phyloP scores from a whole-genome alignment of 768 basidiomycete genomes.

The Boletus rex-veris region DNA sequence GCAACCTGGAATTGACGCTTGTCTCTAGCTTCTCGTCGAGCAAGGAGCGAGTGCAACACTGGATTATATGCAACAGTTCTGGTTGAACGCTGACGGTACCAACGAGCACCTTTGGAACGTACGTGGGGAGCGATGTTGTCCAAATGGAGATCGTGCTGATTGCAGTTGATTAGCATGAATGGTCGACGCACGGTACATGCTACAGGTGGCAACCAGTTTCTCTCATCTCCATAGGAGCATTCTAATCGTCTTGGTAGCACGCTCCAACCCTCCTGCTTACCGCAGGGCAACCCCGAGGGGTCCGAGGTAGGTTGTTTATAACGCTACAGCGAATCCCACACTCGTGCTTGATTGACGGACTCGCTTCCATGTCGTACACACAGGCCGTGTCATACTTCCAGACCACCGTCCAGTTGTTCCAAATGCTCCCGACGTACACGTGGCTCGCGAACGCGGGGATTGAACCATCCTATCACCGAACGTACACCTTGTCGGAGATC shows the following conservation, averaged over 20 bases:
- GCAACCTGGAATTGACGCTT: background rate
- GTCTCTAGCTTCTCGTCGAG: conserved; percentile 45
- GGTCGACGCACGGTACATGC: conserved; percentile 64
- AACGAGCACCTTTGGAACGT: conserved; percentile 75
- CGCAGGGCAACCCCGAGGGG: conserved; percentile 52
- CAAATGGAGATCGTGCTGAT: background rate
- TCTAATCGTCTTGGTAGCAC: conserved; percentile 41
- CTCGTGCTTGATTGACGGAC: background rate
- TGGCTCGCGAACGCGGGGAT: conserved; percentile 77
- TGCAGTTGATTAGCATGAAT: conserved; percentile 52
- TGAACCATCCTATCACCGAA: conserved; percentile 51
- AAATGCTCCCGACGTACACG: conserved; percentile 69
- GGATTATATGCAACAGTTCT: conserved; percentile 57
- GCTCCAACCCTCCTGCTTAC: conserved; percentile 53
- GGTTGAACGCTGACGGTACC: conserved; percentile 58
- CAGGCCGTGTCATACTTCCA: conserved; percentile 68
- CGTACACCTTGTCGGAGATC: conserved; percentile 55
- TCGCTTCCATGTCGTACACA: background rate
- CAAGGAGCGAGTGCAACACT: conserved; percentile 59
- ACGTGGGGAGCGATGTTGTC: conserved; percentile 10
- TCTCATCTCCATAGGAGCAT: background rate
- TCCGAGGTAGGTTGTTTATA: conserved; percentile 45
- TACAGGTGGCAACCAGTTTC: conserved; percentile 20
- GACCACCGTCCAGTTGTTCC: conserved; percentile 53
- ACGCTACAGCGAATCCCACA: background rate